These are phyloP conservation scores for Entophlyctis luteolus DNA, from an alignment of 192 early-diverging fungal species.

Conservation along the genomic window DNA sequence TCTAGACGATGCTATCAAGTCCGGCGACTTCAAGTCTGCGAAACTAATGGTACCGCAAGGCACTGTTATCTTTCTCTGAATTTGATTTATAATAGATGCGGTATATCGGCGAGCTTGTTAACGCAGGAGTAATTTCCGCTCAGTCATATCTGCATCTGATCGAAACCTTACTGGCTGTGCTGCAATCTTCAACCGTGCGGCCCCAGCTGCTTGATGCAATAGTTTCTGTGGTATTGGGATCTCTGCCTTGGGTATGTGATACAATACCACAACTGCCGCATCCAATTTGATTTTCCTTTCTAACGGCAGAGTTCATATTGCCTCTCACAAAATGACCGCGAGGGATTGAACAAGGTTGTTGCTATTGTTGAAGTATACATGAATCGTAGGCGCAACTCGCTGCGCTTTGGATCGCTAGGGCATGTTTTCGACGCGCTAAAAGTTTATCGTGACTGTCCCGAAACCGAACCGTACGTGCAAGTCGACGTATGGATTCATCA, in stretches of 20 bases:
- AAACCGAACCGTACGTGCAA: constrained; percentile 34
- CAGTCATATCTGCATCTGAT: constrained; percentile 61
- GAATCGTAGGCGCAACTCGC: constrained; percentile 17
- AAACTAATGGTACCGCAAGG: not conserved
- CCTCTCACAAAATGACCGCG: constrained; percentile 48
- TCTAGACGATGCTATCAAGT: constrained; percentile 53
- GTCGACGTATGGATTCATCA: constrained; percentile 17
- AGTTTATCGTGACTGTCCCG: constrained; percentile 34
- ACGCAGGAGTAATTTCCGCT: constrained; percentile 69
- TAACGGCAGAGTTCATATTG: constrained; percentile 28
- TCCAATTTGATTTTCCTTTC: not conserved
- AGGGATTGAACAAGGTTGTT: constrained; percentile 38
- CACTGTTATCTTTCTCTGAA: not conserved
- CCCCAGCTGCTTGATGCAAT: constrained; percentile 62
- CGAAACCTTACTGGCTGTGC: constrained; percentile 56
- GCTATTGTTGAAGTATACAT: constrained; percentile 34
- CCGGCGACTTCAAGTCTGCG: constrained; percentile 7
- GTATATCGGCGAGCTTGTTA: constrained; percentile 78
- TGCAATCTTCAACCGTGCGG: constrained; percentile 51
- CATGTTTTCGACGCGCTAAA: constrained; percentile 33
- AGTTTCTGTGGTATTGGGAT: constrained; percentile 69
- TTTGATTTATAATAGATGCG: constrained; percentile 37
- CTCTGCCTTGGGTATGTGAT: constrained; percentile 73
- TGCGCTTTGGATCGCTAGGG: constrained; percentile 23
- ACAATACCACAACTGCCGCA: not conserved